These are phyloP conservation scores for Ophiosphaerella narmari DNA, from an alignment of 2,329 filamentous ascomycete genomes.

Conservation along the genomic window DNA sequence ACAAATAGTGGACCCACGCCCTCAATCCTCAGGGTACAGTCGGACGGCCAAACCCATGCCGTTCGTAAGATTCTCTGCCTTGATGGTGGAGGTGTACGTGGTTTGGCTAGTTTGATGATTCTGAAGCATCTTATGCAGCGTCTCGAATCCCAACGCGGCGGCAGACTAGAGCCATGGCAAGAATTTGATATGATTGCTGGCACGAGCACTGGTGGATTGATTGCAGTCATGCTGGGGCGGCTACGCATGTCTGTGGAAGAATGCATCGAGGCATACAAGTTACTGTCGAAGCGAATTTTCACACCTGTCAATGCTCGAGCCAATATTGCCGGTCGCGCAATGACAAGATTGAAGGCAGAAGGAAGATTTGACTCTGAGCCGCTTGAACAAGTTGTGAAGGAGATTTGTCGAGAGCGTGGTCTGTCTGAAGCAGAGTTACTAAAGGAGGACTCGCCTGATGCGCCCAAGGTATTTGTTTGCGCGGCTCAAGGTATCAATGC, in stretches of 20 bases:
- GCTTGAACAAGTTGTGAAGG: neutral
- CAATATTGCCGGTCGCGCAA: neutral
- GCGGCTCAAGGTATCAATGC: neutral
- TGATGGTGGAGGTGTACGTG: no score
- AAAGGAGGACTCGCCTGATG: neutral
- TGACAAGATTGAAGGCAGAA: no score
- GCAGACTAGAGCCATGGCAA: no score
- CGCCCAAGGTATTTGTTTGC: neutral
- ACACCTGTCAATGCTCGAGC: neutral
- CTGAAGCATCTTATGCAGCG: no score
- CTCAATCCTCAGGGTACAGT: no score
- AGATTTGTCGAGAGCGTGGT: neutral
- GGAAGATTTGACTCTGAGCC: neutral
- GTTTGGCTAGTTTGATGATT: no score
- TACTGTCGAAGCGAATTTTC: slow-evolving; percentile 1
- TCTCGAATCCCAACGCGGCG: no score
- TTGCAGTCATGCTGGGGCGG: slow-evolving; percentile 14
- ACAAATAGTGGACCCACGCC: no score
- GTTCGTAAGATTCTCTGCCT: no score
- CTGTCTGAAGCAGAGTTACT: neutral
- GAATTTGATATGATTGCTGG: neutral
- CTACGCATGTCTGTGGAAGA: slow-evolving; percentile 8
- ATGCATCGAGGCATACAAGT: slow-evolving; percentile 7
- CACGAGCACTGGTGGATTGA: slow-evolving; percentile 1
- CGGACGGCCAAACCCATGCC: no score